Conservation (phyloP, 106 monocot genomes). For the Hemerocallis citrina region DNA sequence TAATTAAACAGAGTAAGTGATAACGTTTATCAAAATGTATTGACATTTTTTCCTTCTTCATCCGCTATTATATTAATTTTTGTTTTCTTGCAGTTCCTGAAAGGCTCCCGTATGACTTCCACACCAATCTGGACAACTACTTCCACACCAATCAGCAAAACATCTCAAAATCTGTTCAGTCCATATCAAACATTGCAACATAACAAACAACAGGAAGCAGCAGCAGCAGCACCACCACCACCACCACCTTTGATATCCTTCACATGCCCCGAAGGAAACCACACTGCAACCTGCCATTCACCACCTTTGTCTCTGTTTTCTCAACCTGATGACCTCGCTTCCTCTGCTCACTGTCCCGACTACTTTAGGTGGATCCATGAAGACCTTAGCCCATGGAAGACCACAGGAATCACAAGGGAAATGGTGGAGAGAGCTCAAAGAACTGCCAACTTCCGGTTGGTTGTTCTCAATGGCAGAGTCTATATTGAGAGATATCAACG, state of each 20-base stretch:
- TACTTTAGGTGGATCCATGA: conserved; percentile 76
- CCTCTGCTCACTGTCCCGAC: conserved; percentile 30
- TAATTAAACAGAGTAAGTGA: too few species aligned
- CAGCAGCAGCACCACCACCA: not conserved
- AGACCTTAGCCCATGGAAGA: conserved; percentile 52
- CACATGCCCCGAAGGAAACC: not conserved
- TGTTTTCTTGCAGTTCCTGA: conserved; percentile 1
- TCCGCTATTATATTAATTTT: too few species aligned
- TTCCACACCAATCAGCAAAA: not conserved
- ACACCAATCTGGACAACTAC: not conserved
- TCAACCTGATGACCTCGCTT: not conserved
- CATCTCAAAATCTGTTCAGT: not conserved
- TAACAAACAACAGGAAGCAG: not conserved
- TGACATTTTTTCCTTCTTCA: too few species aligned
- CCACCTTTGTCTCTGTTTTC: too few species aligned
- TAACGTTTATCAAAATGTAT: too few species aligned
- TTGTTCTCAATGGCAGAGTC: conserved; percentile 22
- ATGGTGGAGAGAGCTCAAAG: conserved; percentile 30
- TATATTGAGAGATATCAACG: conserved; percentile 21
- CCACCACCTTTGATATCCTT: not conserved
- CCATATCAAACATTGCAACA: not conserved
- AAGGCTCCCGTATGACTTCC: not conserved
- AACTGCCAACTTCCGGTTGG: conserved; percentile 44
- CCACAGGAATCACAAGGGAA: conserved; percentile 35
- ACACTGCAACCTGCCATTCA: not conserved